Evolutionary conservation across 2,329 filamentous ascomycete species (phyloP).

Genomic region (Colletotrichum ledebouriae): DNA sequence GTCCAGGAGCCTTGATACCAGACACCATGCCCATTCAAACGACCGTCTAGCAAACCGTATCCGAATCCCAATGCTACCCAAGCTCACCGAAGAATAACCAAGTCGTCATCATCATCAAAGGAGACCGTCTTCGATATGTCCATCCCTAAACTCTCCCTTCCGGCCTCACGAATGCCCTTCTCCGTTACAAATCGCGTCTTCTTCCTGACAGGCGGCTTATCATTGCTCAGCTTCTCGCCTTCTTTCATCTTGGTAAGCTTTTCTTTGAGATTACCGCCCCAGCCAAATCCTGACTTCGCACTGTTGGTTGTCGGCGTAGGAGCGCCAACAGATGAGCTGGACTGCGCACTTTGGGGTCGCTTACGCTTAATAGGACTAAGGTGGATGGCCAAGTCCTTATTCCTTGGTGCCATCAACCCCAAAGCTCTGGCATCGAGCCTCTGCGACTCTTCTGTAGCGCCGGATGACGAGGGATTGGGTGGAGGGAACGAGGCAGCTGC

Average conservation of each 20-base stretch:
- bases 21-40: constrained; percentile 17
- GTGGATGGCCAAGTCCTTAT: constrained; percentile 61
- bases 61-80: constrained; percentile 29
- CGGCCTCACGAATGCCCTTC: constrained; percentile 82
- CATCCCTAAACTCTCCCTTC: constrained; percentile 78
- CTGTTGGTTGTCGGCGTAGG: constrained; percentile 44
- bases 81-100: constrained; percentile 57
- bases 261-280: constrained; percentile 67
- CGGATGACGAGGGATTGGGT: constrained; percentile 29
- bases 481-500: constrained; percentile 16
- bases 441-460: constrained; percentile 46
- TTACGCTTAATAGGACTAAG: constrained; percentile 74
- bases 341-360: constrained; percentile 64
- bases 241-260: constrained; percentile 74
- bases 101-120: constrained; percentile 62
- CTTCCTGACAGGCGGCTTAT: constrained; percentile 69
- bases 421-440: constrained; percentile 60
- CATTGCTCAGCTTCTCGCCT: constrained; percentile 60
- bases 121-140: constrained; percentile 52
- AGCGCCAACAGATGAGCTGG: constrained; percentile 48
- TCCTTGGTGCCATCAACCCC: constrained; percentile 56
- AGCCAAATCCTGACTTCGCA: constrained; percentile 60
- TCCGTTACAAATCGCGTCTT: constrained; percentile 86
- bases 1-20: constrained; percentile 28
- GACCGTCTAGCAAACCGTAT: background rate